phyloP scores from a whole-genome alignment of 2,329 filamentous ascomycete species.

The Orbilia quercus region DNA sequence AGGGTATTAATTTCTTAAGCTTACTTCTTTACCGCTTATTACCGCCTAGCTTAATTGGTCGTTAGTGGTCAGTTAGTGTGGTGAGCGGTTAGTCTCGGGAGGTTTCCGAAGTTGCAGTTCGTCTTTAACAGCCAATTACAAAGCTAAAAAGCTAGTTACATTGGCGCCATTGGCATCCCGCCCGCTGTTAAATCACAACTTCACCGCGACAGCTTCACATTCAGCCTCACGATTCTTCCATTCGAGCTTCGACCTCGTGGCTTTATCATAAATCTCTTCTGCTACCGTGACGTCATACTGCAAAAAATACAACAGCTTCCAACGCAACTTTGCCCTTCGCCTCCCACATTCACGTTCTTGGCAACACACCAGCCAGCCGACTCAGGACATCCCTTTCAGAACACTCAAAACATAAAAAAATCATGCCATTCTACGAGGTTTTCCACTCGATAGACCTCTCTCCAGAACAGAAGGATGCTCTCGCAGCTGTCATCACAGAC shows the following conservation, averaged over 20 bases:
- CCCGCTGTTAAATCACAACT: not conserved
- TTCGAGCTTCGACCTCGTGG: not conserved
- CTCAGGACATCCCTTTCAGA: not conserved
- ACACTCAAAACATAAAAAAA: too few species aligned
- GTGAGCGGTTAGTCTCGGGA: not conserved
- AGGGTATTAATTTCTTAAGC: too few species aligned
- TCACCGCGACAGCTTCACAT: not conserved
- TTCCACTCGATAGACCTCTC: slow-evolving; percentile 44
- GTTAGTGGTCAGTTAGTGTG: too few species aligned
- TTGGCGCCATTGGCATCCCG: not conserved
- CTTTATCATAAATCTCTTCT: too few species aligned
- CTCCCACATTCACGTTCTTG: not conserved
- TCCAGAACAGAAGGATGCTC: slow-evolving; percentile 37
- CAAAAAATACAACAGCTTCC: slow-evolving; percentile 8
- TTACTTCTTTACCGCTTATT: too few species aligned
- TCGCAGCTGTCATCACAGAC: slow-evolving; percentile 34
- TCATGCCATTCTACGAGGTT: slow-evolving; percentile 53
- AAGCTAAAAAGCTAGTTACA: not conserved
- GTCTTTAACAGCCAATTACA: not conserved
- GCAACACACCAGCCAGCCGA: not conserved
- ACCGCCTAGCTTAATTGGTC: too few species aligned
- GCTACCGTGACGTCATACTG: not conserved
- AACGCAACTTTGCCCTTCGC: not conserved
- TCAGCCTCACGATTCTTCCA: not conserved
- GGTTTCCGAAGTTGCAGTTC: not conserved